A percentile compares a stretch with the other conserved stretches of the same genome.
These are phyloP conservation scores for Populus deltoides DNA, from an alignment of 345 rosid genomes.

Conservation along the genomic window DNA sequence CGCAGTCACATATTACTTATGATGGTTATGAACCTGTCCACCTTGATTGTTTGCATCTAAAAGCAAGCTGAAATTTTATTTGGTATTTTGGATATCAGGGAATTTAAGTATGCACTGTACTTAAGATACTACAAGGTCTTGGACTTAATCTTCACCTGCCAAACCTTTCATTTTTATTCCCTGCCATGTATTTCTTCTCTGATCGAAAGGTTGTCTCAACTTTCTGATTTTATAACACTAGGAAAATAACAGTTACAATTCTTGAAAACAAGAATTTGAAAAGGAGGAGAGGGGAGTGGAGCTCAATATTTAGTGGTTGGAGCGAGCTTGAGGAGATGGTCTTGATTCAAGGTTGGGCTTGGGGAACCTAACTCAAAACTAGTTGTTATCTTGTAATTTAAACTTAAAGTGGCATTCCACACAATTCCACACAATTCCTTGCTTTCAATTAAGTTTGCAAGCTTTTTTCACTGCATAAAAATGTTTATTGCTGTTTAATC, in stretches of 20 bases:
- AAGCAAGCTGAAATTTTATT: neutral
- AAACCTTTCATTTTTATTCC: neutral
- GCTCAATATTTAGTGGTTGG: neutral
- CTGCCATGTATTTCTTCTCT: neutral
- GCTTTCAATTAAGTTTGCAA: neutral
- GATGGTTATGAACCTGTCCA: neutral
- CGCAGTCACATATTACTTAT: too few relatives aligned
- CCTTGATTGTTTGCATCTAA: neutral
- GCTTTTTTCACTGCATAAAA: neutral
- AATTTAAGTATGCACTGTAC: neutral
- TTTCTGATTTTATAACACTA: neutral
- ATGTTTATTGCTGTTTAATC: neutral
- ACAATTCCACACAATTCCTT: neutral
- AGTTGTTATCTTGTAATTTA: neutral
- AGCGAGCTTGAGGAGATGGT: too few relatives aligned
- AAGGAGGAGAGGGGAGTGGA: neutral
- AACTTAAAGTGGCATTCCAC: neutral
- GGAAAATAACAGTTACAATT: neutral
- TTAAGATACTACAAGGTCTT: neutral
- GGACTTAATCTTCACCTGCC: neutral
- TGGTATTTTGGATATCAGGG: too few relatives aligned
- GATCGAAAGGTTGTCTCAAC: too few relatives aligned
- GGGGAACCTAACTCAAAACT: neutral
- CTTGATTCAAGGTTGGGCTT: neutral
- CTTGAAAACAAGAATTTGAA: neutral